A percentile compares a stretch with the other conserved stretches of the same genome.
phyloP scores from a whole-genome alignment of 2,329 filamentous ascomycete species.

The Alternaria postmessia region DNA sequence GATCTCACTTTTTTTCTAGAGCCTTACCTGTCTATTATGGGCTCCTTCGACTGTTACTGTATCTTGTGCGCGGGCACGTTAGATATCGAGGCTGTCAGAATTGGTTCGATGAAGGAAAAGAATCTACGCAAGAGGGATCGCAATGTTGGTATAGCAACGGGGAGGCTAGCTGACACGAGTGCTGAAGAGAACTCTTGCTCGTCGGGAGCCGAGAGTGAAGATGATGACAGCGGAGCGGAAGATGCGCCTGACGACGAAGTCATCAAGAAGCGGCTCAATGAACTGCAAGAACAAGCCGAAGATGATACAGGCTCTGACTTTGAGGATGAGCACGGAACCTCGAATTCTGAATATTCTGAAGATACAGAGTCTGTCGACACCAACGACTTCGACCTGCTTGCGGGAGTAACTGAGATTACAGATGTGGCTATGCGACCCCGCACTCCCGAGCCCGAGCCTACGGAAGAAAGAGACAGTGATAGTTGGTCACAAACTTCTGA shows the following conservation, averaged over 20 bases:
- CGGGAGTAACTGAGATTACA: neutral
- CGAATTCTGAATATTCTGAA: neutral
- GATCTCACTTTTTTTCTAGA: neutral
- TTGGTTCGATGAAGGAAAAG: slow-evolving; percentile 15
- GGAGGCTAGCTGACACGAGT: neutral
- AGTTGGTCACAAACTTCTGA: slow-evolving; percentile 14
- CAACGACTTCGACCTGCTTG: slow-evolving; percentile 1
- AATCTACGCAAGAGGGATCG: slow-evolving; percentile 13
- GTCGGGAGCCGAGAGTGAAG: neutral
- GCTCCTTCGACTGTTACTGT: slow-evolving; percentile 31
- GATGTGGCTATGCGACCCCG: slow-evolving; percentile 9
- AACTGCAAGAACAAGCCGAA: neutral
- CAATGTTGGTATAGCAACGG: slow-evolving; percentile 10
- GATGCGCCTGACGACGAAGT: slow-evolving; percentile 1
- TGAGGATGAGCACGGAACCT: neutral
- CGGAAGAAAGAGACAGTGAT: neutral
- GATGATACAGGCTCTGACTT: slow-evolving; percentile 3
- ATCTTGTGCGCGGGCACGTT: slow-evolving; percentile 26
- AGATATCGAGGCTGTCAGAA: neutral
- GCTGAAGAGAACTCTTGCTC: neutral
- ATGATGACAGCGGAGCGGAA: slow-evolving; percentile 1
- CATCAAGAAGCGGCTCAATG: neutral
- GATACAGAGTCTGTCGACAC: neutral
- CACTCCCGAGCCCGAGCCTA: slow-evolving; percentile 1
- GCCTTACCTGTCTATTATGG: slow-evolving; percentile 14